A percentile compares a stretch with the other conserved stretches of the same genome.
phyloP scores from a whole-genome alignment of 352 stramenopile genomes.

The Globisporangium spinosum region DNA sequence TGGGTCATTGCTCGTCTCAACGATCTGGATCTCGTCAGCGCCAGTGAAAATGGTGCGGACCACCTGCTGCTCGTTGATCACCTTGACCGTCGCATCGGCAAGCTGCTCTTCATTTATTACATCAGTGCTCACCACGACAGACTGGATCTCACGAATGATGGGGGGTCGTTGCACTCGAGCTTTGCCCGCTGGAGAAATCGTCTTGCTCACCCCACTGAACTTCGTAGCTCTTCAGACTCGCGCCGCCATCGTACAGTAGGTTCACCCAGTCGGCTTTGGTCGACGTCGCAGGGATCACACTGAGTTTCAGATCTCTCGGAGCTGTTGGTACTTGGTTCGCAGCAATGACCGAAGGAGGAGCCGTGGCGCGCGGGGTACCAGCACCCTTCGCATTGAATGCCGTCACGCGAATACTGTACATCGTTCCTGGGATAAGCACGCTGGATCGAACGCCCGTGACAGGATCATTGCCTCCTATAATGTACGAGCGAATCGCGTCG shows the following conservation, averaged over 20 bases:
- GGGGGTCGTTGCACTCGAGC: conserved; percentile 65
- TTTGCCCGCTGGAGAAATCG: conserved; percentile 71
- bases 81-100: conserved; percentile 90
- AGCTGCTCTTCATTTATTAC: conserved; percentile 93
- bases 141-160: conserved; percentile 91
- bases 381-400: conserved; percentile 77
- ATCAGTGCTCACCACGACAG: conserved; percentile 67
- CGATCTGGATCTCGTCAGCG: conserved; percentile 85
- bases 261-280: conserved; percentile 84
- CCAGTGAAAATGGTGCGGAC: conserved; percentile 87
- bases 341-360: conserved; percentile 43
- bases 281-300: conserved; percentile 59
- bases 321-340: conserved; percentile 61
- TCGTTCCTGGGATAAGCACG: conserved; percentile 71
- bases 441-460: conserved; percentile 90
- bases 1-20: conserved; percentile 60
- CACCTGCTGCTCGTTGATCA: conserved; percentile 95
- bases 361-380: conserved; percentile 35
- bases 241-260: conserved; percentile 90
- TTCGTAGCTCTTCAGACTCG: conserved; percentile 67
- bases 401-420: conserved; percentile 75
- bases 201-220: conserved; percentile 83
- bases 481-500: conserved; percentile 49
- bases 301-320: conserved; percentile 53
- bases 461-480: conserved; percentile 92